Evolutionary conservation across 495 filamentous ascomycete species (phyloP).

Genomic region (Penicillium goetzii): DNA sequence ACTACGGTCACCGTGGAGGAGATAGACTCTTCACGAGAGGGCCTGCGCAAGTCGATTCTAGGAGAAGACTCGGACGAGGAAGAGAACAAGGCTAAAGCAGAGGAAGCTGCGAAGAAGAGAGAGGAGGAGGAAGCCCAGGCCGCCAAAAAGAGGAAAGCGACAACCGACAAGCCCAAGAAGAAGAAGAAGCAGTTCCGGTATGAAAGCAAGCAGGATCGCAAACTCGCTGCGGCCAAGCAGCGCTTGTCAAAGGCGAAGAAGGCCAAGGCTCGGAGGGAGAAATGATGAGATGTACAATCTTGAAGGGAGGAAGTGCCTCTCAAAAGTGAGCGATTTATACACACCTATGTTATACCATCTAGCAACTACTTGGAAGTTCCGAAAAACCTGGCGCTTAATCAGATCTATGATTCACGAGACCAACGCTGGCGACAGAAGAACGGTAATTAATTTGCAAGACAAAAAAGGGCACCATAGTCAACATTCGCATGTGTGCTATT

Average conservation of each 20-base stretch:
- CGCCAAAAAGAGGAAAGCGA: slow-evolving; percentile 55
- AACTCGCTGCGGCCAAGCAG: slow-evolving; percentile 66
- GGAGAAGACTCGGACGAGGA: slow-evolving; percentile 48
- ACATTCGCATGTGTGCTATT: slow-evolving; percentile 30
- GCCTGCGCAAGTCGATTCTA: slow-evolving; percentile 57
- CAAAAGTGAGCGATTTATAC: not conserved
- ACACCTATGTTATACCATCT: slow-evolving; percentile 21
- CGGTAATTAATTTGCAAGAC: slow-evolving; percentile 22
- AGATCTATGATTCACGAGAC: slow-evolving; percentile 26
- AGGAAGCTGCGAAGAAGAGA: slow-evolving; percentile 24
- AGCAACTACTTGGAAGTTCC: slow-evolving; percentile 13
- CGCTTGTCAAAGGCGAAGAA: slow-evolving; percentile 60
- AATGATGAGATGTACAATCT: slow-evolving; percentile 20
- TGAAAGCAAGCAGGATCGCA: slow-evolving; percentile 81
- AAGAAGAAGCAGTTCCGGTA: slow-evolving; percentile 94
- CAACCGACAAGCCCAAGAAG: slow-evolving; percentile 63
- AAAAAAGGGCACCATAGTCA: slow-evolving; percentile 22
- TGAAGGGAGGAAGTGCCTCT: not conserved
- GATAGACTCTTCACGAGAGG: slow-evolving; percentile 78
- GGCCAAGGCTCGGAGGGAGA: slow-evolving; percentile 48
- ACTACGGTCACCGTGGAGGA: slow-evolving; percentile 92
- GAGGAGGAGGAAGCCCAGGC: slow-evolving; percentile 34
- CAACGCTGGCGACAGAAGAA: slow-evolving; percentile 14
- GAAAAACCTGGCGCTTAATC: slow-evolving; percentile 12
- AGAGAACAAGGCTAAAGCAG: slow-evolving; percentile 33